Evolutionary conservation across 768 basidiomycete species (phyloP).

Genomic region (Tylopilus rubrobrunneus): DNA sequence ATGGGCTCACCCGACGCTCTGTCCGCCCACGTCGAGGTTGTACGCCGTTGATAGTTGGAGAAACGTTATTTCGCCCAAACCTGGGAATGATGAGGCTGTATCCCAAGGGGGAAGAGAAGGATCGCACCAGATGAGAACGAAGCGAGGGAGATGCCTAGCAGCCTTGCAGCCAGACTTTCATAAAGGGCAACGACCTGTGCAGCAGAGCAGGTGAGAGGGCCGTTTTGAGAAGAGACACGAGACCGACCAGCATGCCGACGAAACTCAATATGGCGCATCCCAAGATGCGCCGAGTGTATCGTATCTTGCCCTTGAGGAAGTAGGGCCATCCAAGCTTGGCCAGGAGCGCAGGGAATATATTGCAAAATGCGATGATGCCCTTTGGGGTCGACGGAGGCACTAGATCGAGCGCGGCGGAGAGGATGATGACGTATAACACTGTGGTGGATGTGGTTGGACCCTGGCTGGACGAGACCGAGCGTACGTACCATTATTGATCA

Average conservation of each 20-base stretch:
- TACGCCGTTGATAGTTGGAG: slow-evolving; percentile 88
- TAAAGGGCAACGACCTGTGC: slow-evolving; percentile 74
- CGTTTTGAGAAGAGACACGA: neutral
- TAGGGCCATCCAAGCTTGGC: slow-evolving; percentile 95
- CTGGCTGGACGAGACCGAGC: slow-evolving; percentile 17
- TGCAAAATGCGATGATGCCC: slow-evolving; percentile 92
- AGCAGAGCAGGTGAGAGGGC: neutral
- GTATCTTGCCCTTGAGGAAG: slow-evolving; percentile 78
- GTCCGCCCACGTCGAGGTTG: slow-evolving; percentile 68
- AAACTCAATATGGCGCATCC: slow-evolving; percentile 76
- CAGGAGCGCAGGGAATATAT: slow-evolving; percentile 82
- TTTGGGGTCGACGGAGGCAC: slow-evolving; percentile 91
- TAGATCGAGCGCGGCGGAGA: slow-evolving; percentile 93
- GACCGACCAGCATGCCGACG: slow-evolving; percentile 81
- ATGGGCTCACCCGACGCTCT: slow-evolving; percentile 67
- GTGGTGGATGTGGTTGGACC: neutral
- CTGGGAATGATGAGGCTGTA: slow-evolving; percentile 34
- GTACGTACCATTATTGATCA: slow-evolving; percentile 81
- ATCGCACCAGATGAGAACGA: slow-evolving; percentile 80
- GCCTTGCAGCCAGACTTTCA: slow-evolving; percentile 57
- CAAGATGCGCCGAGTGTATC: slow-evolving; percentile 69
- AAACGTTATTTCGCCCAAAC: slow-evolving; percentile 92
- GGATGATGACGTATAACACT: slow-evolving; percentile 95
- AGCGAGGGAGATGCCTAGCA: slow-evolving; percentile 78
- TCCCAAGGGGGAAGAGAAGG: neutral